phyloP scores from a whole-genome alignment of 805 yeast species.

The Ogataea zsoltii region DNA sequence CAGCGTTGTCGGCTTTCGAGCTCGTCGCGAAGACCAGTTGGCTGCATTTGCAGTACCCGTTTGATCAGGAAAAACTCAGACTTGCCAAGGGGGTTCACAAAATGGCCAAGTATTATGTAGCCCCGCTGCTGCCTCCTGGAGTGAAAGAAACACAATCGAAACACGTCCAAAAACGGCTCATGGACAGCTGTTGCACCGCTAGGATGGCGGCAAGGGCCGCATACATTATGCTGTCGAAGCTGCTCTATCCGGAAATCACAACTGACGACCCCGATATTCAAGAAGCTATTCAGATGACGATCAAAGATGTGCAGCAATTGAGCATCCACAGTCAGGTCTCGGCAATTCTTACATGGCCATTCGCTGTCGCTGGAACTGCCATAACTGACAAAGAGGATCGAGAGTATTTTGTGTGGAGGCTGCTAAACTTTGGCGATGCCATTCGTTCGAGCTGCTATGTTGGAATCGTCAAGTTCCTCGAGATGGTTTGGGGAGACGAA shows the following conservation, averaged over 20 bases:
- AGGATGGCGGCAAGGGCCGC: slow-evolving; percentile 16
- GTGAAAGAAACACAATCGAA: slow-evolving; percentile 15
- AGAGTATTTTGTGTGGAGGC: slow-evolving; percentile 14
- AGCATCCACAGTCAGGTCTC: slow-evolving; percentile 15
- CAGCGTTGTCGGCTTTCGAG: slow-evolving; percentile 38
- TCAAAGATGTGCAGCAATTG: slow-evolving; percentile 8
- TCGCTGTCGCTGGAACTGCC: slow-evolving; percentile 18
- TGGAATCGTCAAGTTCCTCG: slow-evolving; percentile 14
- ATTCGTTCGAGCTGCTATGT: slow-evolving; percentile 8
- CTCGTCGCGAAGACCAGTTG: slow-evolving; percentile 37
- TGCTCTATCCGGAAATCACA: slow-evolving; percentile 13
- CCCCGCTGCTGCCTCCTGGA: slow-evolving; percentile 19
- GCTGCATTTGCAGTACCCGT: slow-evolving; percentile 28
- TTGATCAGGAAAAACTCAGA: slow-evolving; percentile 1
- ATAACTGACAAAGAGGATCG: slow-evolving; percentile 6
- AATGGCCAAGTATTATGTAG: slow-evolving; percentile 16
- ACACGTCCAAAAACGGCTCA: slow-evolving; percentile 18
- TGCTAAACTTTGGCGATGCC: slow-evolving; percentile 15
- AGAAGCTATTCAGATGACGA: neutral
- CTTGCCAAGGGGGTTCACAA: slow-evolving; percentile 11
- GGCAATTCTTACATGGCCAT: slow-evolving; percentile 17
- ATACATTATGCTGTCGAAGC: slow-evolving; percentile 12
- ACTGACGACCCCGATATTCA: slow-evolving; percentile 11
- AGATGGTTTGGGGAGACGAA: slow-evolving; percentile 17
- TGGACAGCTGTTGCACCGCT: slow-evolving; percentile 19